Evolutionary conservation across 495 filamentous ascomycete species (phyloP), one percentile per base, ranked within the genome.

Genomic region (Melanomma pulvis-pyrius): DNA sequence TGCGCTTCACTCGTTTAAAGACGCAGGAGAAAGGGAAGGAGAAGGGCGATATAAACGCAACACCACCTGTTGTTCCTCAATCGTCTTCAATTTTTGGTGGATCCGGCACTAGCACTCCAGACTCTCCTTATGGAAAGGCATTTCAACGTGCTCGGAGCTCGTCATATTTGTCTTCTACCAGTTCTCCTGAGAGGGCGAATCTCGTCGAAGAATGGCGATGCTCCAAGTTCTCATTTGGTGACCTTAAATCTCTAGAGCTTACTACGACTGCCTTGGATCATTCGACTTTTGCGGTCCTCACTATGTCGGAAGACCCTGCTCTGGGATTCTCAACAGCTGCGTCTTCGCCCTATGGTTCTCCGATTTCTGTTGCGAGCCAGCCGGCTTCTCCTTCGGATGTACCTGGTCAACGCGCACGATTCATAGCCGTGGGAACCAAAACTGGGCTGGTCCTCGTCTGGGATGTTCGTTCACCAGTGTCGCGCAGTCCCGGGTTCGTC

Each of bases 351-450:
- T 78, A 80, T 41, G 82, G 84, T 1, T 86, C 87, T 5, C 87
- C 88, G 6, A 51, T 70, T 59, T 66, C 74, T 81, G 34, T 82
- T 74, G 80, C 88, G 74, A 75, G 77, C 32, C 73, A 77, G 26
- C 74, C 78, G 21, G 69, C 75, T 0, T 77, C 78, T 21, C 73
- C 73, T 30, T 70, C 76, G 0, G 83, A 85, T 59, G 82, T 96
- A 48, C 93, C 94, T 25, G 94, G 94, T 13, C 89, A 92, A 61
- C 85, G 92, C 53, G 90, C 89, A 29, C 88, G 94, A 24, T 85
- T 96, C 22, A 70, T 98, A 41, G 91, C 92, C 12, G 79, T 89
- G 22, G 94, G 94, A 26, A 97, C 92, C 7, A 85, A 84, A 46
- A 86, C 79, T n/a, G 94, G 96, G 17, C 81, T 79, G 50, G 80